Base-by-base conservation (phyloP, 306 rosid genomes). In the Cicer bijugum region DNA sequence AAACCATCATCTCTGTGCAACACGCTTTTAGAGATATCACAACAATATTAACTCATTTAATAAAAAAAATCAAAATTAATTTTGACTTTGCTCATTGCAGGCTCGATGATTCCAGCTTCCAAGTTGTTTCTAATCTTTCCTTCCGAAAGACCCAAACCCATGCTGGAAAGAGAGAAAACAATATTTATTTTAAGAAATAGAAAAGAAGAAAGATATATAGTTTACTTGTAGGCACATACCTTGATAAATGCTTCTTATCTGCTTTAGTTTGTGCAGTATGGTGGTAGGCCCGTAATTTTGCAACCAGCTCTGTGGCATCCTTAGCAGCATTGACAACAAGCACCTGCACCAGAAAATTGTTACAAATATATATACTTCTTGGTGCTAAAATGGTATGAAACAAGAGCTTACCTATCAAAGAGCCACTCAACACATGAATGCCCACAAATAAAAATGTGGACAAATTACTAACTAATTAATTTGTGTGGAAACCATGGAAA, bases 71-170 rank as follows among this genome's bases (percentile, higher is more conserved):
- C 17, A 71, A 69, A 71, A 82, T 91, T 87, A 80, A 94, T 91
- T 86, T 94, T 94, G 55, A 94, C 89, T 89, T 94, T 94, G 85
- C 99, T 94, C 99, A 94, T 94, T 67, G 97, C 97, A 15, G 99
- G 99, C 78, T 94, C 99, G 72, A 94, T 91, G 79, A 94, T 97
- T 79, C 99, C 99, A n/a, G 99, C 97, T 59, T 94, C 97, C 75
- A 94, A 83, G 90, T 94, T 94, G 85, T 94, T 89, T 9, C 97
- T 86, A 16, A 91, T 52, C 12, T 80, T 62, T 69, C 99, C 97
- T 59, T 94, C 85, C 12, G 64, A 17, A 40, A 94, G 95, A 82
- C 91, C 99, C 80, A 94, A 76, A 45, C 99, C 99, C 99, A 87
- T 88, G 87, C 97, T 94, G 86, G 76, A 80, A 69, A 15, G 7